phyloP scores from a whole-genome alignment of 2,329 filamentous ascomycete species.

The Cryphonectria japonica region DNA sequence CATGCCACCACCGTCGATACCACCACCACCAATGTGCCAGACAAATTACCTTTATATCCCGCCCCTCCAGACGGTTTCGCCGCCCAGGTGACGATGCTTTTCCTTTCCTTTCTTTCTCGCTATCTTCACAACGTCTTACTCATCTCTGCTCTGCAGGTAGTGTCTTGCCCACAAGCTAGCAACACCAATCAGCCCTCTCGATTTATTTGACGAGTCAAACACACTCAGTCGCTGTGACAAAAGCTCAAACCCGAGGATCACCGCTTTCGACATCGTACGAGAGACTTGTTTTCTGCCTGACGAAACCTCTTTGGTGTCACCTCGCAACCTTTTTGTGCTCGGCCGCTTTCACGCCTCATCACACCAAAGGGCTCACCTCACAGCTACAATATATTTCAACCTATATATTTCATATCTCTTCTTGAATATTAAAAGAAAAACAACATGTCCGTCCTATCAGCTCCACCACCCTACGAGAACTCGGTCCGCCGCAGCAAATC shows the following conservation, averaged over 20 bases:
- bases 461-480: conserved; percentile 19
- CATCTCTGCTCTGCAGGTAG: neutral
- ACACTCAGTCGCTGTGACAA: neutral
- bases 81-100: neutral
- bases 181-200: neutral
- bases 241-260: neutral
- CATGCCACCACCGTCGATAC: neutral
- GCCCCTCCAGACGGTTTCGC: neutral
- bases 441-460: conserved; percentile 22
- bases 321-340: neutral
- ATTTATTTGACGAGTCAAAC: neutral
- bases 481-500: conserved; percentile 37
- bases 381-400: neutral
- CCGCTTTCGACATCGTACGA: neutral
- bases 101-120: neutral
- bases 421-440: no score
- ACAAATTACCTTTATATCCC: conserved; percentile 1
- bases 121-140: neutral
- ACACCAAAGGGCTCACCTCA: neutral
- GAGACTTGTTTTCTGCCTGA: neutral
- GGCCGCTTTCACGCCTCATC: neutral
- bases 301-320: neutral
- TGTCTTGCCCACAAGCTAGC: neutral
- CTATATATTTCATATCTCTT: neutral
- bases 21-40: neutral